Base-by-base conservation (phyloP, 1,139 yeast genomes). In the Arxiozyma slooffiae region DNA sequence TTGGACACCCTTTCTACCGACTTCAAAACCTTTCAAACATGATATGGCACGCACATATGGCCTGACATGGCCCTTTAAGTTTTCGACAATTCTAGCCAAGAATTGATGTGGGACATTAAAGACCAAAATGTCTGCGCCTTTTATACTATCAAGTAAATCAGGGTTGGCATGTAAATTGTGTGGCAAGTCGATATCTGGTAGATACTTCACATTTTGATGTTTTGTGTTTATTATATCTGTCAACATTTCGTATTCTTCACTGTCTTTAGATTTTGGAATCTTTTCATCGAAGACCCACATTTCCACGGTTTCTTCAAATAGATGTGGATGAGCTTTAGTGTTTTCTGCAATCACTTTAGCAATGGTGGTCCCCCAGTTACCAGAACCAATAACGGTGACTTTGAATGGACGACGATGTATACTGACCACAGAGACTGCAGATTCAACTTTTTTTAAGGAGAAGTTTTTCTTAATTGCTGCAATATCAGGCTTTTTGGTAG, bases 81-180 rank as follows among this genome's bases (percentile, higher is more conserved):
- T 90, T 56, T 75, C 70, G 66, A 88, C 80, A 53, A 89, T 79
- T 58, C 79, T 76, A 51, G 81, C 81, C 66, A 90, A 76, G 68
- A 89, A 89, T 73, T 90, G 97, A 71, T 90, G 97, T 36, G 97
- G 97, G 57, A 90, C 80, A 74, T 90, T 90, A 76, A 90, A 89
- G 38, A 90, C 80, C 50, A 90, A 68, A 61, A 90, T 78, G 68
- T 90, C 96, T 42, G 96, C 86, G 51, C 74, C 90, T 58, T 76
- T 63, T 45, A 83, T 92, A 16, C 94, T 79, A 51, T 79, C 80
- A 47, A 80, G 78, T 51, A 90, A 68, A 67, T 85, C 87, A 30
- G 97, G 96, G 60, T 81, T 84, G 20, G 97, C 97, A 48, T 80
- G 71, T 62, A 90, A 75, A 71, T 90, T 90, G 41, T 69, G 71